Evolutionary conservation across 2,329 filamentous ascomycete species (phyloP), one percentile per base, ranked within the genome.

Genomic region (Arthroderma uncinatum): DNA sequence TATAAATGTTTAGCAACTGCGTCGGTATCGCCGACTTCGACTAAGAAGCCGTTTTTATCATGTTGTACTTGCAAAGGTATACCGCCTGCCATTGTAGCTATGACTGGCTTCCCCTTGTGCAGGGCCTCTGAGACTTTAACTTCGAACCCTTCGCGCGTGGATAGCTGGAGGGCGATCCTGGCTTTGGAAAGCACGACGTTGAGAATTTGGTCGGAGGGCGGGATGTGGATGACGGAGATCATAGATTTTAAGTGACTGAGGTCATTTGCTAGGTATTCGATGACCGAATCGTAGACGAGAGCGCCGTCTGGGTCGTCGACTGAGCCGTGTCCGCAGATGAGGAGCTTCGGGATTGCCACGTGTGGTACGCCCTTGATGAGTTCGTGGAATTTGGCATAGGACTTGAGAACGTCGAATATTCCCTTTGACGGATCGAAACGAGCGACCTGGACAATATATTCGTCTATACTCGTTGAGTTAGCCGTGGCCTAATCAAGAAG

Each of bases 371-470:
- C 73, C 10, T 77, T 70, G 57, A 84, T 77, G 54, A 84, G 79
- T 5, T 78, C 75, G 56, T 80, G 81, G 67, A 92, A 86, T 64
- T 86, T 82, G 67, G 83, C 85, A 61, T 91, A 93, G 0, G 85
- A 80, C 60, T 86, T 82, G 57, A 93, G 79, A 6, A 90, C 85
- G 54, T 87, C 85, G 0, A 85, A 82, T 42, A 92, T 89, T 7
- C 88, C 88, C 72, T 92, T 93, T 50, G 87, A 83, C 0, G 88
- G 88, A 63, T 93, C 88, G 67, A 93, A 93, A 19, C 88, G 84
- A 1, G 88, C 86, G 25, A 92, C 82, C 67, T 93, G 88, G 4
- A 86, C 79, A 63, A 93, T 88, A 69, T 90, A 93, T 66, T 84
- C 80, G 62, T 84, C 79, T 75, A 58, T 57, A 50, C 10, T 30